These are phyloP conservation scores for Nemophila menziesii DNA, from an alignment of 257 asterid species.

Conservation along the genomic window DNA sequence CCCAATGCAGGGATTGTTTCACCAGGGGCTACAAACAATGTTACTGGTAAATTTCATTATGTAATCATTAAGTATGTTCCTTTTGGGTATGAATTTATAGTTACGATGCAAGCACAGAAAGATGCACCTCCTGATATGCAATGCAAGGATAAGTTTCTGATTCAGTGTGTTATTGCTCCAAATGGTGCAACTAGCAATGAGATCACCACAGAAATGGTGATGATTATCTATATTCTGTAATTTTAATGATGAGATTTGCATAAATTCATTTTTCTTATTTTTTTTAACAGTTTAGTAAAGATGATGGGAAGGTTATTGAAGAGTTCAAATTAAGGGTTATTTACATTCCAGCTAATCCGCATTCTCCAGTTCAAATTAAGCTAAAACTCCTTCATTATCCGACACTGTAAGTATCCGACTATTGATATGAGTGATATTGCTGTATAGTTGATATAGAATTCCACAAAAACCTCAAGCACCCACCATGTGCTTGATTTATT, in stretches of 20 bases:
- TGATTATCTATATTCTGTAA: neutral
- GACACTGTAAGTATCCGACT: too few species aligned
- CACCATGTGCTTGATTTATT: too few species aligned
- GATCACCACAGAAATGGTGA: conserved; percentile 54
- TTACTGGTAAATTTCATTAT: conserved; percentile 48
- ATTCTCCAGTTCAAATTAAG: conserved; percentile 91
- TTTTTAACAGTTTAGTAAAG: conserved; percentile 44
- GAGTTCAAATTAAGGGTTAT: conserved; percentile 71
- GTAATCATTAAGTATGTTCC: neutral
- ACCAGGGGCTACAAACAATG: conserved; percentile 61
- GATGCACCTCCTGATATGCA: conserved; percentile 79
- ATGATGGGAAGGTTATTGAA: conserved; percentile 48
- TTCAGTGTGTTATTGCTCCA: conserved; percentile 76
- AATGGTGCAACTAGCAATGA: conserved; percentile 49
- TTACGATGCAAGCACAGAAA: conserved; percentile 74
- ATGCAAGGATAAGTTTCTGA: conserved; percentile 71
- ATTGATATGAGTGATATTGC: too few species aligned
- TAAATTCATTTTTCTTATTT: conserved; percentile 1
- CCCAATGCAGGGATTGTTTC: conserved; percentile 72
- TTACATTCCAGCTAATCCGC: conserved; percentile 77
- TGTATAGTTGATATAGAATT: too few species aligned
- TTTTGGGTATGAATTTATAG: conserved; percentile 28
- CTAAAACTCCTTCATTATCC: too few species aligned
- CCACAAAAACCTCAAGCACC: too few species aligned
- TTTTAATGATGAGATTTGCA: conserved; percentile 2